Evolutionary conservation across 2,329 filamentous ascomycete species (phyloP).

Genomic region (Penicillium olsonii): DNA sequence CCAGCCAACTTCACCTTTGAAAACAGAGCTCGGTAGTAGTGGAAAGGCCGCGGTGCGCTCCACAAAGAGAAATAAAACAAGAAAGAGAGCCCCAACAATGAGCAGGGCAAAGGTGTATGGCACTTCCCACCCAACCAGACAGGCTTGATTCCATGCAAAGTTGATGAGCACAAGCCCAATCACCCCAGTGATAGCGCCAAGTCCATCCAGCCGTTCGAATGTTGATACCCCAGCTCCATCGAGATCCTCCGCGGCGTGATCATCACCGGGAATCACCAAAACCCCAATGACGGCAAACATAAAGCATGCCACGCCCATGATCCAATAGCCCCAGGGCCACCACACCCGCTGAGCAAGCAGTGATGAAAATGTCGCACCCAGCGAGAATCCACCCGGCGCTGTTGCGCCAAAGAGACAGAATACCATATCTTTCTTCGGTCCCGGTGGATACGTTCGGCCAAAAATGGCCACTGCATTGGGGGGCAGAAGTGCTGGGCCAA

Average conservation of each 20-base stretch:
- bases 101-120: slow-evolving; percentile 59
- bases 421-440: slow-evolving; percentile 59
- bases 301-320: slow-evolving; percentile 44
- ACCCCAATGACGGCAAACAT: slow-evolving; percentile 37
- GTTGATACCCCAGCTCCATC: slow-evolving; percentile 7
- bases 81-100: slow-evolving; percentile 57
- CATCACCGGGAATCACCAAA: slow-evolving; percentile 21
- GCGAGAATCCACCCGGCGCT: slow-evolving; percentile 48
- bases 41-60: slow-evolving; percentile 52
- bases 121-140: slow-evolving; percentile 58
- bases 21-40: slow-evolving; percentile 57
- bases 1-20: slow-evolving; percentile 54
- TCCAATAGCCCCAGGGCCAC: slow-evolving; percentile 57
- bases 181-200: slow-evolving; percentile 51
- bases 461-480: slow-evolving; percentile 68
- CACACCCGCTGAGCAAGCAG: slow-evolving; percentile 44
- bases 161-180: slow-evolving; percentile 62
- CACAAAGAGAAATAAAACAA: slow-evolving; percentile 56
- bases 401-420: slow-evolving; percentile 55
- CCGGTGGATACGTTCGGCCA: slow-evolving; percentile 58
- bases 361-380: slow-evolving; percentile 44
- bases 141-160: slow-evolving; percentile 67
- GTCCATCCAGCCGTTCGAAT: slow-evolving; percentile 34
- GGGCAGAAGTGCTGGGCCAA: slow-evolving; percentile 63
- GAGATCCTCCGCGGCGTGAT: slow-evolving; percentile 3